These are phyloP conservation scores for Rhodotorula graminis DNA, from an alignment of 768 basidiomycete genomes.

Conservation along the genomic window DNA sequence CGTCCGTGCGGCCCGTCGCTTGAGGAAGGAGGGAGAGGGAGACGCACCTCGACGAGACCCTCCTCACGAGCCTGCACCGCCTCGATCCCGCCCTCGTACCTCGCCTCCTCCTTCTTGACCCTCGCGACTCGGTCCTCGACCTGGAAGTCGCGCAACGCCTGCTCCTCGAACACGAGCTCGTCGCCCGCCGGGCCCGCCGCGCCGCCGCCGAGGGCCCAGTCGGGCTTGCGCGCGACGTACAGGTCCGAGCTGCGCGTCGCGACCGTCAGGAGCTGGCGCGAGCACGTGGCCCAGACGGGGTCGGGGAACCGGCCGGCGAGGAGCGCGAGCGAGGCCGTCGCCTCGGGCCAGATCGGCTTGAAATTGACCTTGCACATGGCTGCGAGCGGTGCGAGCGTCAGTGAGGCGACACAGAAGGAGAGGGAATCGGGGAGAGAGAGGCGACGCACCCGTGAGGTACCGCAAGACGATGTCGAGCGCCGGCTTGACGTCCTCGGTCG, in stretches of 20 bases:
- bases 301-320: slow-evolving; percentile 31
- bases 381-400: slow-evolving; percentile 39
- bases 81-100: slow-evolving; percentile 27
- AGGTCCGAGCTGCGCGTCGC: slow-evolving; percentile 32
- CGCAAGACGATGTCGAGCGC: slow-evolving; percentile 61
- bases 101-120: slow-evolving; percentile 12
- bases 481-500: slow-evolving; percentile 52
- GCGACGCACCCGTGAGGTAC: slow-evolving; percentile 66
- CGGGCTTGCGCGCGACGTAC: slow-evolving; percentile 31
- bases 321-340: slow-evolving; percentile 49
- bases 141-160: slow-evolving; percentile 30
- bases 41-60: slow-evolving; percentile 23
- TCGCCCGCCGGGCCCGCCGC: neutral
- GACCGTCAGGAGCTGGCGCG: slow-evolving; percentile 43
- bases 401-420: neutral
- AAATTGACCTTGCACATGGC: slow-evolving; percentile 92
- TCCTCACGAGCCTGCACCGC: slow-evolving; percentile 17
- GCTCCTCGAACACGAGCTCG: slow-evolving; percentile 35
- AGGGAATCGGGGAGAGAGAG: no score
- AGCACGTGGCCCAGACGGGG: slow-evolving; percentile 44
- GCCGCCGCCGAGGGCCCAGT: slow-evolving; percentile 7
- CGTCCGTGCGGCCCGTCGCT: no score
- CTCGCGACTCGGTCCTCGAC: slow-evolving; percentile 25
- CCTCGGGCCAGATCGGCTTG: slow-evolving; percentile 80
- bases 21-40: neutral